Conservation (phyloP, 495 filamentous ascomycete genomes). For the Penicillium flavigenum region DNA sequence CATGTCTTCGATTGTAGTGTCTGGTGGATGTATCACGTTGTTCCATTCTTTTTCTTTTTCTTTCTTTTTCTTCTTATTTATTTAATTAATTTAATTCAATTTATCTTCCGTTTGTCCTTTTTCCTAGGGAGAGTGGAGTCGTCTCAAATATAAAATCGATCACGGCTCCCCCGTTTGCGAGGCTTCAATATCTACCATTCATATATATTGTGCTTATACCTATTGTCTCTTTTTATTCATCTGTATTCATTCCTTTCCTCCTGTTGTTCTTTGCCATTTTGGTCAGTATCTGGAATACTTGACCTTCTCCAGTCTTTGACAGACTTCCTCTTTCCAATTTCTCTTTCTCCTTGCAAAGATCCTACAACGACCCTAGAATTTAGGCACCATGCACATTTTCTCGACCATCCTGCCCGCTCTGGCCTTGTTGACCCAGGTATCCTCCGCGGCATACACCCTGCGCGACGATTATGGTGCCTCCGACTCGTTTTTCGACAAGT, state of each 20-base stretch:
- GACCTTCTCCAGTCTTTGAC: slow-evolving; percentile 20
- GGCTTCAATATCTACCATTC: too few species aligned
- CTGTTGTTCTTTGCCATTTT: slow-evolving; percentile 3
- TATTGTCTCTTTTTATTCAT: slow-evolving; percentile 4
- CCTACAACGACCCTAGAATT: background rate
- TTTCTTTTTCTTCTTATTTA: slow-evolving; percentile 1
- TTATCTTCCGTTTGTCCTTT: background rate
- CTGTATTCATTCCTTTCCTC: slow-evolving; percentile 10
- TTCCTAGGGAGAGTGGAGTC: background rate
- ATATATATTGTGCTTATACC: background rate
- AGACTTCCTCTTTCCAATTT: slow-evolving; percentile 18
- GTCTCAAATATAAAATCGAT: slow-evolving; percentile 6
- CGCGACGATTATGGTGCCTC: slow-evolving; percentile 44
- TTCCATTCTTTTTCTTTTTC: slow-evolving; percentile 3
- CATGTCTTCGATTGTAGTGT: slow-evolving; percentile 32
- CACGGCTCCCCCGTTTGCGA: background rate
- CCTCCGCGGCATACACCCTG: slow-evolving; percentile 49
- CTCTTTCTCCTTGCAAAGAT: slow-evolving; percentile 7
- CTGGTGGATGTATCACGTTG: slow-evolving; percentile 30
- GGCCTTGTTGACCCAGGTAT: slow-evolving; percentile 43
- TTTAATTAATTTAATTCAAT: too few species aligned
- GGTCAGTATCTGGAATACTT: slow-evolving; percentile 10
- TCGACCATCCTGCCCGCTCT: slow-evolving; percentile 40
- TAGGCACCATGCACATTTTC: slow-evolving; percentile 40
- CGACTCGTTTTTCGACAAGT: slow-evolving; percentile 55